Base-by-base conservation (phyloP, 805 yeast genomes). In the Wickerhamomyces chambardii region DNA sequence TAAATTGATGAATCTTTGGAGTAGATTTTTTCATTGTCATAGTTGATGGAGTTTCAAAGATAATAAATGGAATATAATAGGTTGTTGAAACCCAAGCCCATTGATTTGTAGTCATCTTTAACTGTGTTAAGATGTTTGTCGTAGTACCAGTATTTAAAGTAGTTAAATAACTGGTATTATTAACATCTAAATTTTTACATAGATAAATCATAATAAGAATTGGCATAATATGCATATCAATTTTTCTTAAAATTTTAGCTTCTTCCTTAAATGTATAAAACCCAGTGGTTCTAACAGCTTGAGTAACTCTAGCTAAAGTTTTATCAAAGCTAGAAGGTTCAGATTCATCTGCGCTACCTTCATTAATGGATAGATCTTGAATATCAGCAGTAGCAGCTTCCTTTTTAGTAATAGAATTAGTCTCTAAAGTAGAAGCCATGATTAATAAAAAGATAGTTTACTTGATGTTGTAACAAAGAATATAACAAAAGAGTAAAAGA, bases 11-110 rank as follows among this genome's bases (percentile, higher is more conserved):
- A 18, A 40, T 30, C 19, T 36, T 33, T n/a, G 45, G 47, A n/a
- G 45, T 32, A 5, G 32, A 28, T 15, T 31, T 30, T 36, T 47
- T 47, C 32, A 45, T 28, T n/a, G 45, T 30, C 31, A 41, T 31
- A 19, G 41, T 45, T 2, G 49, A 34, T 19, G 46, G 46, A 28
- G 42, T 28, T 31, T 47, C 51, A 39, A 39, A 42, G 12, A 41
- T 18, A 3, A 42, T 36, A 29, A 40, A 46, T 0, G 48, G 44
- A 33, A 43, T 40, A 36, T 38, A 46, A 36, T 35, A 46, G 16
- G 38, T 25, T 17, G 51, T 41, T 19, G 37, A 17, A 2, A 26
- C 29, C 39, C 40, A 37, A 18, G 41, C 38, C 40, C 41, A 43
- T 15, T 44, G 40, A 27, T 36, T 33, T 12, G 26, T 29, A 9